Evolutionary conservation across 2,329 filamentous ascomycete species (phyloP).

Genomic region (Botrytis fragariae): DNA sequence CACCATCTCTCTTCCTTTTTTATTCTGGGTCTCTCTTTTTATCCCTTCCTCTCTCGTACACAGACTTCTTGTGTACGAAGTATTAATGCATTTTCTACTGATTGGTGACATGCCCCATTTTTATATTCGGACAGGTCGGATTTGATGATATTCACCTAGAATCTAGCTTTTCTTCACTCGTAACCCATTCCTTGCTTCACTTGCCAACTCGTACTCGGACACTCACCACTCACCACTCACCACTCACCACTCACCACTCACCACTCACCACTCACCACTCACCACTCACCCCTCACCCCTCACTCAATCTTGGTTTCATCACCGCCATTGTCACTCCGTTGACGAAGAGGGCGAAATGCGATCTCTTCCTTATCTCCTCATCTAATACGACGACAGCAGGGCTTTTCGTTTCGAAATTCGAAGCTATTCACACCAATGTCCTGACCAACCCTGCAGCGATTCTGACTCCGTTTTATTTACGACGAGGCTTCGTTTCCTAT

Average conservation of each 20-base stretch:
- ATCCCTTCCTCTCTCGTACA: not conserved
- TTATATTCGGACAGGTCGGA: not conserved
- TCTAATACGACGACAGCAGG: not conserved
- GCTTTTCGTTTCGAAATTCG: not conserved
- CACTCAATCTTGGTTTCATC: not conserved
- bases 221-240: not conserved
- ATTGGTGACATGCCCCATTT: not conserved
- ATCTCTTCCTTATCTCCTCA: not conserved
- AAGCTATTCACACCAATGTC: conserved; percentile 1
- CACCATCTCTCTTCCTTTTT: not conserved
- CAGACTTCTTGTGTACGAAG: not conserved
- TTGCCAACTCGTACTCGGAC: not conserved
- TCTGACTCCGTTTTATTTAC: not conserved
- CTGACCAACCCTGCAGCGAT: conserved; percentile 1
- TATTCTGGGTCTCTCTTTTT: not conserved
- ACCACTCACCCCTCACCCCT: not conserved
- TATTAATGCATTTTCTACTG: not conserved
- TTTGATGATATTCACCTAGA: not conserved
- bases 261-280: not conserved
- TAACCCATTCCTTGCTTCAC: not conserved
- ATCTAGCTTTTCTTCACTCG: not conserved
- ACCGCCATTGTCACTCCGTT: not conserved
- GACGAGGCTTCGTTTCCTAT: not conserved
- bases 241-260: no score
- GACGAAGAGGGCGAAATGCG: not conserved